Percentiles rank a stretch among this genome's conserved stretches.
Evolutionary conservation across 768 basidiomycete genomes (phyloP).

Genomic region (Xerocomus potaroensis): DNA sequence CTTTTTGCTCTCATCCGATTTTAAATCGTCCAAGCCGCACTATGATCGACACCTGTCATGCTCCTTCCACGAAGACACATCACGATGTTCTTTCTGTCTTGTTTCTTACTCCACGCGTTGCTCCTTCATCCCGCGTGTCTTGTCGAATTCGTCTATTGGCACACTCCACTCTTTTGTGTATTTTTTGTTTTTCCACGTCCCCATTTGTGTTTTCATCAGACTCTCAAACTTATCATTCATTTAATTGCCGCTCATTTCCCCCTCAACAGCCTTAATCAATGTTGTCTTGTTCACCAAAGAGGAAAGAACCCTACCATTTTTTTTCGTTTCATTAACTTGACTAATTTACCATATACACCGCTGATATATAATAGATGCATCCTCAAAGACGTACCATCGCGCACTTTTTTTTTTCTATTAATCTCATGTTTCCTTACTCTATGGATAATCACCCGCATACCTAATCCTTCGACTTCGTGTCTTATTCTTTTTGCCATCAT

Average conservation of each 20-base stretch:
- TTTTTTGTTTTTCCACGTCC: background rate
- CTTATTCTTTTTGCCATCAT: background rate
- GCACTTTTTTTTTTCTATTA: background rate
- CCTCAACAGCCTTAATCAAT: conserved; percentile 14
- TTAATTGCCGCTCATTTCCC: conserved; percentile 17
- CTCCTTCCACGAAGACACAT: conserved; percentile 19
- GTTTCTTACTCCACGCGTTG: background rate
- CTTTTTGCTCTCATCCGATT: conserved; percentile 1
- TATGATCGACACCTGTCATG: conserved; percentile 22
- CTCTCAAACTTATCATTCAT: conserved; percentile 17
- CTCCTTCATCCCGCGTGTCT: background rate
- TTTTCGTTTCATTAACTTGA: background rate
- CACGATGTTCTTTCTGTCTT: conserved; percentile 14
- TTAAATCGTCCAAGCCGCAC: conserved; percentile 2
- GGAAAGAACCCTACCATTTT: background rate
- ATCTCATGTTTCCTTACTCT: background rate
- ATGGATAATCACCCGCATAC: background rate
- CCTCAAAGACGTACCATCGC: background rate
- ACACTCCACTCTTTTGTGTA: conserved; percentile 5
- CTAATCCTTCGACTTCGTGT: background rate
- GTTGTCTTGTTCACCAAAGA: conserved; percentile 19
- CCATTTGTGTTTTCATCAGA: background rate
- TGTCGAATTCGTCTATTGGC: background rate
- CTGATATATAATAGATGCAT: background rate
- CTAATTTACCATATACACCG: background rate